These are phyloP conservation scores for Sugiyamaella floridensis DNA, from an alignment of 805 yeast species.

Conservation along the genomic window DNA sequence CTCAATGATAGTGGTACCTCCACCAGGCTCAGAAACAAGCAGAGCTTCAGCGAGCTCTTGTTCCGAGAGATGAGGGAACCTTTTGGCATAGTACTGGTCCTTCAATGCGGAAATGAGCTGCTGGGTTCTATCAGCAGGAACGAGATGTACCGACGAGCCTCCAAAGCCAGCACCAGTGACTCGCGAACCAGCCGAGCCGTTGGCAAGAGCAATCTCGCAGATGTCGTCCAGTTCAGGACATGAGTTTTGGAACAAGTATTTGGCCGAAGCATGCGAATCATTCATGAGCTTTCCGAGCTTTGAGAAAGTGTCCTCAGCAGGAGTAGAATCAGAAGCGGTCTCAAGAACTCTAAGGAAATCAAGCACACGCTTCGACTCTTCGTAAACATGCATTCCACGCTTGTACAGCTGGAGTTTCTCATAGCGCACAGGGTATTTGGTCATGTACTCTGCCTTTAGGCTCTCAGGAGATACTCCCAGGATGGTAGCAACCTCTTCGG, in stretches of 20 bases:
- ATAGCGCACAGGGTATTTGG: slow-evolving; percentile 51
- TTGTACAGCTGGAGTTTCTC: slow-evolving; percentile 48
- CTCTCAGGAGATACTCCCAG: slow-evolving; percentile 39
- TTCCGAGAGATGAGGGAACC: slow-evolving; percentile 43
- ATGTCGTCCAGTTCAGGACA: slow-evolving; percentile 48
- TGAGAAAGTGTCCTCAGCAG: slow-evolving; percentile 31
- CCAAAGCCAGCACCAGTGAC: slow-evolving; percentile 82
- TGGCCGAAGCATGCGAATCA: slow-evolving; percentile 50
- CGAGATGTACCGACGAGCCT: slow-evolving; percentile 63
- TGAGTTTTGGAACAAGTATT: slow-evolving; percentile 46
- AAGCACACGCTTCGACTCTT: slow-evolving; percentile 55
- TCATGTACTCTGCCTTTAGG: slow-evolving; percentile 41
- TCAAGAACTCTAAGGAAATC: slow-evolving; percentile 40
- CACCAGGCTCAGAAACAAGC: slow-evolving; percentile 48
- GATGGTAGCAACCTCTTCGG: slow-evolving; percentile 40
- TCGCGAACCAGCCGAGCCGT: slow-evolving; percentile 61
- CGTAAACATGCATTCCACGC: slow-evolving; percentile 56
- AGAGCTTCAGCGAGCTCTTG: slow-evolving; percentile 45
- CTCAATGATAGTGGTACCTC: slow-evolving; percentile 37
- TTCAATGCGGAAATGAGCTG: slow-evolving; percentile 38
- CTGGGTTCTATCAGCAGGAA: slow-evolving; percentile 38
- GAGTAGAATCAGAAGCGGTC: slow-evolving; percentile 13
- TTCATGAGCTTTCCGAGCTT: slow-evolving; percentile 52
- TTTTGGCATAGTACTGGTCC: slow-evolving; percentile 44
- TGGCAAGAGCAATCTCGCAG: slow-evolving; percentile 44